Base-by-base conservation (phyloP, 805 yeast species). In the Saccharomycopsis sp. region DNA sequence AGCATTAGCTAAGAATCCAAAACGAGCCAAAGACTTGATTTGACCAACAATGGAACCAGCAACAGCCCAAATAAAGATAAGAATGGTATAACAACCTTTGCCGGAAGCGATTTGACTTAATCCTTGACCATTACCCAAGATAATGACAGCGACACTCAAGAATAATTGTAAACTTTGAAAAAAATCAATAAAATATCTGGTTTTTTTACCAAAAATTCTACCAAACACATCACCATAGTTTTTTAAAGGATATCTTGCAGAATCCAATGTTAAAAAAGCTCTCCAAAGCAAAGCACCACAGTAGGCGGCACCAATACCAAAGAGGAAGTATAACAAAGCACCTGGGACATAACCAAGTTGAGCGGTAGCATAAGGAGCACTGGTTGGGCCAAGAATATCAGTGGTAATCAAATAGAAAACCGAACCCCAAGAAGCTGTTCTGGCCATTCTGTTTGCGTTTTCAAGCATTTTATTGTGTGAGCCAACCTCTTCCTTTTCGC, bases 401-500 rank as follows among this genome's bases (percentile, higher is more conserved):
- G 74, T 69, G 32, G 75, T 70, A 47, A 70, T 71, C 29, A 71
- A 58, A 53, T 62, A 69, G 56, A 70, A 69, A n/a, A 69, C 71
- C 0, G 66, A 59, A 27, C 41, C 41, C 46, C 46, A 43, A 24
- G 48, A 44, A 9, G 46, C 41, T 22, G 31, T 37, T 22, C 37
- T 37, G 20, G 29, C 6, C 41, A 38, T 28, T 31, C 41, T 28
- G 32, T 38, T 43, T n/a, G 46, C 46, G 13, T 37, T 24, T 31
- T 43, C 46, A 19, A 16, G 16, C 14, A 14, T n/a, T 6, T 37
- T 21, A 20, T 24, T 26, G n/a, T n/a, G n/a, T n/a, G n/a, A n/a
- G n/a, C n/a, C n/a, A 29, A 13, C 21, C 4, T 11, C 22, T 4
- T 17, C 26, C 38, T 34, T 34, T 13, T 34, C 38, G 23, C 6